Conservation (phyloP, 352 stramenopile genomes). For the Pythium rhizo-oryzae region DNA sequence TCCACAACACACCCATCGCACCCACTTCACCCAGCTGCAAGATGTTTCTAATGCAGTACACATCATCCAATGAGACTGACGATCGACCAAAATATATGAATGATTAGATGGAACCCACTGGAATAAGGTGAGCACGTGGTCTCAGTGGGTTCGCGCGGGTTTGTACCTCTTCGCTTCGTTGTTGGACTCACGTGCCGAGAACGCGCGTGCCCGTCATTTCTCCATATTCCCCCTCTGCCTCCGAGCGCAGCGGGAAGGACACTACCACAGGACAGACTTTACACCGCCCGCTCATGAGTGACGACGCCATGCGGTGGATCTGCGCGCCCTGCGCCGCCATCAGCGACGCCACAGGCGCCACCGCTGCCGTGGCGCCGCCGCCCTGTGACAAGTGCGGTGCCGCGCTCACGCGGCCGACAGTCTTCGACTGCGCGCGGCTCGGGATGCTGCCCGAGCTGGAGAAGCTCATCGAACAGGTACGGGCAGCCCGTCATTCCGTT, state of each 20-base stretch:
- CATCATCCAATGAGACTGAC: no score
- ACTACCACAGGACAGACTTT: neutral
- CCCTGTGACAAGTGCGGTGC: slow-evolving; percentile 47
- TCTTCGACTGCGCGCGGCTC: slow-evolving; percentile 68
- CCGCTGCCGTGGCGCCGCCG: neutral
- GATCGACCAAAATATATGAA: no score
- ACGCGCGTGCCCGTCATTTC: neutral
- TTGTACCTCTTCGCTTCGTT: neutral
- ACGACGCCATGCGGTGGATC: slow-evolving; percentile 28
- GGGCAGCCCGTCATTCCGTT: no score
- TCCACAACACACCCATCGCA: slow-evolving; percentile 1
- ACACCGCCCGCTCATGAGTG: neutral
- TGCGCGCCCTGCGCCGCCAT: slow-evolving; percentile 28
- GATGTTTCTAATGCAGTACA: slow-evolving; percentile 8
- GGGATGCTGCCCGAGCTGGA: slow-evolving; percentile 64
- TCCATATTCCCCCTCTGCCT: slow-evolving; percentile 8
- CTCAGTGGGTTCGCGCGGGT: neutral
- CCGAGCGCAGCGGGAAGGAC: no score
- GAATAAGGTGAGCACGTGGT: neutral
- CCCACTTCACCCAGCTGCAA: neutral
- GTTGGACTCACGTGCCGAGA: no score
- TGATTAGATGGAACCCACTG: neutral
- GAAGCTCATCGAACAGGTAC: slow-evolving; percentile 51
- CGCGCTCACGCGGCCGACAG: slow-evolving; percentile 37
- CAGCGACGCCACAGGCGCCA: slow-evolving; percentile 8